Evolutionary conservation across 371 early-diverging fungal genomes (phyloP), one percentile per base, ranked within the genome.

Genomic region (Saksenaea vasiformis): DNA sequence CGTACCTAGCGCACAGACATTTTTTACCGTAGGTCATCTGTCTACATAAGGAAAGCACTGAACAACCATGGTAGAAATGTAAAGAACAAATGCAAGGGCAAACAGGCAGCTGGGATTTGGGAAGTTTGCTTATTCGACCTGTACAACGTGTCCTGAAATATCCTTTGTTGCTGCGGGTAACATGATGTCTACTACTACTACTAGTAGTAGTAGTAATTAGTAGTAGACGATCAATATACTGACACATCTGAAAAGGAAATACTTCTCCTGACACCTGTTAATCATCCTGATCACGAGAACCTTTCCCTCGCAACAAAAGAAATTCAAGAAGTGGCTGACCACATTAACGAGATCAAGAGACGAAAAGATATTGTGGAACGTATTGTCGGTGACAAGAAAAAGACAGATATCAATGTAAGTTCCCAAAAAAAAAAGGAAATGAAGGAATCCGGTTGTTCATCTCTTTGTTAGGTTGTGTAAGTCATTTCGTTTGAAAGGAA

Each of bases 141-240:
- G 92, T 93, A 10, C 95, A 95, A 65, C 75, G 95, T 24, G 89
- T 95, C 5, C 77, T 93, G n/a, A 93, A 93, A 67, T 93, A 93
- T 63, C 94, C 93, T 9, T 70, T 95, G 11, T 69, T 95, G 43
- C 70, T 94, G 19, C 80, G 83, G 56, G 87, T 84, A 75, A 69
- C 64, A 35, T 38, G 8, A 19, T n/a, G 26, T 24, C 39, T 26
- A 35, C 14, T n/a, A n/a, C n/a, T n/a, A n/a, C n/a, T n/a, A n/a
- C n/a, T n/a, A n/a, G n/a, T n/a, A n/a, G n/a, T n/a, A n/a, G n/a
- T n/a, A n/a, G n/a, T n/a, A n/a, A n/a, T n/a, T n/a, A n/a, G n/a
- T n/a, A n/a, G n/a, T n/a, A 58, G 26, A 35, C 9, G 38, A 34
- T 7, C 39, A 44, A 15, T 27, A 3, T 9, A 15, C 17, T 56